A percentile compares a stretch with the other conserved stretches of the same genome.
Evolutionary conservation across 1,284 basidiomycete genomes (phyloP).

Genomic region (Tilletia caries): DNA sequence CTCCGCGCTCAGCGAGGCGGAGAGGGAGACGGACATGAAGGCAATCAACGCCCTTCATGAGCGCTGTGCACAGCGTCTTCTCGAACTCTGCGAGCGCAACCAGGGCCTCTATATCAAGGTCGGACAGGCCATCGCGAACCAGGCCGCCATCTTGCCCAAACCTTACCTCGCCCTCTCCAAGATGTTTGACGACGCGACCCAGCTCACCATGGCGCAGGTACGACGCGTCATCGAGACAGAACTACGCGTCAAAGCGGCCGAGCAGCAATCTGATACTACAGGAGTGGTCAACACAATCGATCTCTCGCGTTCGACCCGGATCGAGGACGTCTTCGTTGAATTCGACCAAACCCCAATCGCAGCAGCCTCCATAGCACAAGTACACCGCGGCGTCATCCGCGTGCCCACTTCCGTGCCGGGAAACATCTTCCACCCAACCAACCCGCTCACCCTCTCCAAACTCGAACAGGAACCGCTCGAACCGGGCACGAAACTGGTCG

Average conservation of each 20-base stretch:
- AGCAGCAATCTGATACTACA: conserved; percentile 16
- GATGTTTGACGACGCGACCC: conserved; percentile 45
- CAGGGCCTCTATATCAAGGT: conserved; percentile 41
- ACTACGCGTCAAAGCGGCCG: conserved; percentile 31
- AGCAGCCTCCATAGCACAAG: conserved; percentile 43
- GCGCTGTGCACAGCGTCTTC: conserved; percentile 35
- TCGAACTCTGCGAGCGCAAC: conserved; percentile 43
- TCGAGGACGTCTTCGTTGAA: conserved; percentile 25
- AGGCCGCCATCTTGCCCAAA: conserved; percentile 43
- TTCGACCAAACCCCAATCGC: conserved; percentile 39
- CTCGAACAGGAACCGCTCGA: neutral
- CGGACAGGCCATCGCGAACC: conserved; percentile 42
- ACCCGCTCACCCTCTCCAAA: neutral
- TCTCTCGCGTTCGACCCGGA: neutral
- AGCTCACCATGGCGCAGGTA: conserved; percentile 30
- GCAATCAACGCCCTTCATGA: conserved; percentile 36
- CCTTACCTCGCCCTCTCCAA: conserved; percentile 42
- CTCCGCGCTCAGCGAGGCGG: conserved; percentile 11
- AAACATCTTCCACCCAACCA: neutral
- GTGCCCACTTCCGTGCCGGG: conserved; percentile 5
- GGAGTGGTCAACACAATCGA: neutral
- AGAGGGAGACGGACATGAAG: conserved; percentile 23
- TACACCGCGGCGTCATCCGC: conserved; percentile 26
- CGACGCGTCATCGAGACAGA: conserved; percentile 35
- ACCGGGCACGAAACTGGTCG: conserved; percentile 13